Percentiles rank a stretch among this genome's conserved stretches.
phyloP scores from a whole-genome alignment of 1,139 yeast genomes.

The Ashbya aceris region DNA sequence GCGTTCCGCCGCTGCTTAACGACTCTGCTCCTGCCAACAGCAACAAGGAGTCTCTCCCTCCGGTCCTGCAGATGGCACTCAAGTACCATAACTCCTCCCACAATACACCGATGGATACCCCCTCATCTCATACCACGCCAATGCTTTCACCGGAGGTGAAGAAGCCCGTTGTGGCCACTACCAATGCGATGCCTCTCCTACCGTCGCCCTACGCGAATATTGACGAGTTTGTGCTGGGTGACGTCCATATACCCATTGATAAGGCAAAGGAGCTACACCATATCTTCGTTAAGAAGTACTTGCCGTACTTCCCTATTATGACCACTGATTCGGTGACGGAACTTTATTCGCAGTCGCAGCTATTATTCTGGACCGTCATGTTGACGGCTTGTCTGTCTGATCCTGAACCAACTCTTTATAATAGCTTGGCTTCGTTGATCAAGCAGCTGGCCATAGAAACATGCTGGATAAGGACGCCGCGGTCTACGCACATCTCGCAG shows the following conservation, averaged over 20 bases:
- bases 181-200: slow-evolving; percentile 25
- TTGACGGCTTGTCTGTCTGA: slow-evolving; percentile 79
- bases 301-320: slow-evolving; percentile 75
- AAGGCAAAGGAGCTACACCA: slow-evolving; percentile 69
- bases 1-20: slow-evolving; percentile 30
- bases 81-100: slow-evolving; percentile 22
- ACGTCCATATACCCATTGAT: slow-evolving; percentile 53
- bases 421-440: slow-evolving; percentile 64
- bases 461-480: slow-evolving; percentile 87
- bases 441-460: slow-evolving; percentile 86
- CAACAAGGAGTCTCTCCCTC: slow-evolving; percentile 27
- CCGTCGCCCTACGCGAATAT: slow-evolving; percentile 31
- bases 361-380: slow-evolving; percentile 85
- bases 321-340: slow-evolving; percentile 65
- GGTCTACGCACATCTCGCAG: slow-evolving; percentile 89
- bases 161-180: slow-evolving; percentile 18
- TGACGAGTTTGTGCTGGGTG: slow-evolving; percentile 66
- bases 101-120: slow-evolving; percentile 13
- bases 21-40: slow-evolving; percentile 33
- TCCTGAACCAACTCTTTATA: slow-evolving; percentile 77
- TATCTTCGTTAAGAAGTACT: slow-evolving; percentile 53
- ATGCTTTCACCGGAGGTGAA: slow-evolving; percentile 10
- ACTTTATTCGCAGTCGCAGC: slow-evolving; percentile 71
- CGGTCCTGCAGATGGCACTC: slow-evolving; percentile 30
- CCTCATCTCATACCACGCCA: slow-evolving; percentile 11